Base-by-base conservation (phyloP, 331 rosid species). In the Acacia concinna region DNA sequence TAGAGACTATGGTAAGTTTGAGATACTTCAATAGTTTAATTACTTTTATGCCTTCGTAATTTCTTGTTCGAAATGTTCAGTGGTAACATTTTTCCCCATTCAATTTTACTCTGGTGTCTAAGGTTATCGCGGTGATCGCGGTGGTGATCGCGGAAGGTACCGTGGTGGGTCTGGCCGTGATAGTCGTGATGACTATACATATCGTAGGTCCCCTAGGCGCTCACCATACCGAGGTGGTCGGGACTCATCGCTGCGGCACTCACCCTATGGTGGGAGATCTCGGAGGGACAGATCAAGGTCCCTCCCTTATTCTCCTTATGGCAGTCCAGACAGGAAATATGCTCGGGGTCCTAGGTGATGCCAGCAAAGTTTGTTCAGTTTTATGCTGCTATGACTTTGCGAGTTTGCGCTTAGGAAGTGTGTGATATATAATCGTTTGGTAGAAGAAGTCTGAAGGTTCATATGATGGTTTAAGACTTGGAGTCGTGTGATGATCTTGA, bases 221-320 rank as follows among this genome's bases (percentile, higher is more conserved):
- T 91, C 98, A 2, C 94, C 99, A 10, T 90, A 88, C 77, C 91
- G 91, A 30, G 99, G 96, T 8, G 87, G 94, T 30, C 90, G 89
- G 44, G 94, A 93, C 63, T 87, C 87, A 84, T 86, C 98, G n/a
- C 94, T 93, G 7, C 80, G 94, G 77, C 84, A 84, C 75, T 90
- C 97, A 1, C 93, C 96, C 8, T 85, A 90, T 65, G 93, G 85
- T 27, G 96, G 98, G 63, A 91, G 97, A 67, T 88, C 94, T 71
- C 88, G 97, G 85, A 91, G 98, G 90, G 97, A 96, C 0, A 83
- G 94, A 85, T 91, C 99, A 11, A 86, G 94, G 85, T 94, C 91
- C 8, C 89, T 79, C 23, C 91, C 89, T 31, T 84, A 85, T 59
- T 84, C 97, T 30, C 96, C 93, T 31, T 85, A 89, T 78, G 96